Percentiles rank a stretch among this genome's conserved stretches.
phyloP scores from a whole-genome alignment of 345 rosid species.

The Mangifera indica region DNA sequence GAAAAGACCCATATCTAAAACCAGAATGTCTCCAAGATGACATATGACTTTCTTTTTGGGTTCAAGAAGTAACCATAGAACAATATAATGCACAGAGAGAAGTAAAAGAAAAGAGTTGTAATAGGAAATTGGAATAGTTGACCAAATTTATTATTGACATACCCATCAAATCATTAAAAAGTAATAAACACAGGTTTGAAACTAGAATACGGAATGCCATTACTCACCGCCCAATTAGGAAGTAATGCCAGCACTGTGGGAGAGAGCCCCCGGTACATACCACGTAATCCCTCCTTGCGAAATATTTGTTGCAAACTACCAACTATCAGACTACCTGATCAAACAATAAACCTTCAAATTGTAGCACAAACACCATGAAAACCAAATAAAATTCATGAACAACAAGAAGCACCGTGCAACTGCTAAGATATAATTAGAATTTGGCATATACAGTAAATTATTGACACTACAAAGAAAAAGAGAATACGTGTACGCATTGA shows the following conservation, averaged over 20 bases:
- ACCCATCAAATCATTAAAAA: not conserved
- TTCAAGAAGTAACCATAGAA: not conserved
- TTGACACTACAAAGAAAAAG: not conserved
- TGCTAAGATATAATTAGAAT: not conserved
- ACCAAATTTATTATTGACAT: not conserved
- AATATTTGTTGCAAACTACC: slow-evolving; percentile 71
- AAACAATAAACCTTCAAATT: slow-evolving; percentile 9
- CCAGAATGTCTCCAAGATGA: no score
- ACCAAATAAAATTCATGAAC: no score
- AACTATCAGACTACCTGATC: slow-evolving; percentile 77
- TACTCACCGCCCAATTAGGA: slow-evolving; percentile 85
- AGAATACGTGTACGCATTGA: no score
- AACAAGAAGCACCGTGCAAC: not conserved
- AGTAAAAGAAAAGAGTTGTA: not conserved
- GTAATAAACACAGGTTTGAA: not conserved
- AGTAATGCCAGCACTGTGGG: slow-evolving; percentile 80
- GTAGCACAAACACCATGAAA: not conserved
- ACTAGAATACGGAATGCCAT: not conserved
- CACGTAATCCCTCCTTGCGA: slow-evolving; percentile 69
- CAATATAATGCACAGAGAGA: not conserved
- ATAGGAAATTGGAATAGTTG: not conserved
- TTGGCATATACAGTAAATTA: not conserved
- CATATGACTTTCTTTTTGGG: no score
- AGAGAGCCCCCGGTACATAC: slow-evolving; percentile 76
- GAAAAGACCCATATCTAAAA: not conserved